Evolutionary conservation across 768 basidiomycete genomes (phyloP).

Genomic region (Leucocoprinus leucothites): DNA sequence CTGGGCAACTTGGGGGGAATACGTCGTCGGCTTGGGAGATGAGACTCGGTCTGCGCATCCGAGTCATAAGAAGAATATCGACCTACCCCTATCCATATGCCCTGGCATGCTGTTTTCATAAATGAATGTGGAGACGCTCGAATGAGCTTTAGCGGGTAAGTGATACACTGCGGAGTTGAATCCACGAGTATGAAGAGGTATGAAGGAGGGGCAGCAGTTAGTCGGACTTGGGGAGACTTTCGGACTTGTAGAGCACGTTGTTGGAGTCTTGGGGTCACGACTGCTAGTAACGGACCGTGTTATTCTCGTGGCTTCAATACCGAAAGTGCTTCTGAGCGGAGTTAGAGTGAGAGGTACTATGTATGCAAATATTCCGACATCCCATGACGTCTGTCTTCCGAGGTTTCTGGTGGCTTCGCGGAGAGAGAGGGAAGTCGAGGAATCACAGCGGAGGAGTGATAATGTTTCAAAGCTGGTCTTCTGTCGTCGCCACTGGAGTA

Average conservation of each 20-base stretch:
- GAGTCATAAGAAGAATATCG: too few species aligned
- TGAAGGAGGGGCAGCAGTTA: not conserved
- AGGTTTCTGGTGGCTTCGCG: not conserved
- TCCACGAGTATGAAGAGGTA: too few species aligned
- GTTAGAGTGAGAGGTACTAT: not conserved
- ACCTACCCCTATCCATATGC: too few species aligned
- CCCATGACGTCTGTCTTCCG: not conserved
- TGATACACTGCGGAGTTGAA: too few species aligned
- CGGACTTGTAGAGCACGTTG: conserved; percentile 3
- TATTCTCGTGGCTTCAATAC: conserved; percentile 3
- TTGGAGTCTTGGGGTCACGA: not conserved
- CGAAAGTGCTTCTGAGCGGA: not conserved
- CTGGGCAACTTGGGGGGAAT: too few species aligned
- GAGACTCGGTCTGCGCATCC: too few species aligned
- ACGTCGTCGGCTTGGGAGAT: too few species aligned
- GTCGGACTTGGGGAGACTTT: not conserved
- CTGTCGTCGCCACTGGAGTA: not conserved
- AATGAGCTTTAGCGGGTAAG: too few species aligned
- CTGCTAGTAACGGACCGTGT: conserved; percentile 1
- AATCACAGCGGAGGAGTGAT: not conserved
- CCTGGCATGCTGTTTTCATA: too few species aligned
- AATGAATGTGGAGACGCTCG: too few species aligned
- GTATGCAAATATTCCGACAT: not conserved
- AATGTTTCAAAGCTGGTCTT: not conserved
- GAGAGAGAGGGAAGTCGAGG: not conserved